Evolutionary conservation across 108 stramenopile genomes (phyloP), one percentile per base, ranked within the genome.

Genomic region (Halocafeteria seosinensis): DNA sequence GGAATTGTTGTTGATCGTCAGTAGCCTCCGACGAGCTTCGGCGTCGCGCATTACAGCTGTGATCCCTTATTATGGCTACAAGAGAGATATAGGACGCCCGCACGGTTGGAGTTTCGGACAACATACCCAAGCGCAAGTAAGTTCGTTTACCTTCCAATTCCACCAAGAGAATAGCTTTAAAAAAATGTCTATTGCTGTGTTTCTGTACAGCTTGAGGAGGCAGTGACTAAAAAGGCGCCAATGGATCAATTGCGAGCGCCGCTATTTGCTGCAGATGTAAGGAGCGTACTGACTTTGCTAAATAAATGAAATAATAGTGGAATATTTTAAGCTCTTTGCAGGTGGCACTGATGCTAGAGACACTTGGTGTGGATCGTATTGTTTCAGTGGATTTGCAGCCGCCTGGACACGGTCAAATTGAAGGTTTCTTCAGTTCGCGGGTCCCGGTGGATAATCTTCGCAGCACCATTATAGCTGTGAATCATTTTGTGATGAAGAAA

Each of bases 61-160:
- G 50, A 91, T 97, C 63, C 95, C 95, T 33, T 97, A 97, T 74
- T n/a, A n/a, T n/a, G n/a, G n/a, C n/a, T n/a, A n/a, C n/a, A n/a
- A n/a, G n/a, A n/a, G n/a, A n/a, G n/a, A n/a, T n/a, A n/a, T n/a
- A n/a, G n/a, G n/a, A n/a, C n/a, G n/a, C n/a, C n/a, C n/a, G n/a
- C n/a, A n/a, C n/a, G n/a, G n/a, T n/a, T n/a, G n/a, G n/a, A n/a
- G n/a, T n/a, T n/a, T n/a, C n/a, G n/a, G n/a, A n/a, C n/a, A n/a
- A n/a, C n/a, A n/a, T n/a, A n/a, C n/a, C n/a, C n/a, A n/a, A n/a
- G n/a, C n/a, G n/a, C n/a, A n/a, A n/a, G n/a, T n/a, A n/a, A n/a
- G n/a, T n/a, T n/a, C n/a, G n/a, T n/a, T n/a, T n/a, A n/a, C n/a
- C n/a, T n/a, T n/a, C n/a, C n/a, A n/a, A n/a, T n/a, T n/a, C n/a